phyloP scores from a whole-genome alignment of 177 flowering plant species.

The Tripterygium wilfordii region DNA sequence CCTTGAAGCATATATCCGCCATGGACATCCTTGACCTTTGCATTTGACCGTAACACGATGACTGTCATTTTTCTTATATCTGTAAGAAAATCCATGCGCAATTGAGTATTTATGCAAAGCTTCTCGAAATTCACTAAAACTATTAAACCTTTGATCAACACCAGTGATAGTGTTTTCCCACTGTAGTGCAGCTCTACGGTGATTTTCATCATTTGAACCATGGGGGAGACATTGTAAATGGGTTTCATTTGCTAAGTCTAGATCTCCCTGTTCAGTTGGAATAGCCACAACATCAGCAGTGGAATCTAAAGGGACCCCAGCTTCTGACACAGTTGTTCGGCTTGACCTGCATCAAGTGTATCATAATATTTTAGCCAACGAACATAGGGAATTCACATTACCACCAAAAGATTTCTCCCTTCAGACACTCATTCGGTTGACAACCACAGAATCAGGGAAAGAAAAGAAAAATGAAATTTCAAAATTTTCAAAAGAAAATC shows the following conservation, averaged over 20 bases:
- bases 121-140: slow-evolving; percentile 62
- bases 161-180: slow-evolving; percentile 75
- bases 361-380: slow-evolving; percentile 2
- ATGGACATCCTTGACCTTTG: slow-evolving; percentile 62
- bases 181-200: slow-evolving; percentile 32
- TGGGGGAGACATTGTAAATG: slow-evolving; percentile 9
- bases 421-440: too few relatives aligned
- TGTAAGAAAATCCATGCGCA: slow-evolving; percentile 68
- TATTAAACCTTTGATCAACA: slow-evolving; percentile 57
- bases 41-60: slow-evolving; percentile 69
- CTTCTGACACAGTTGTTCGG: slow-evolving; percentile 53
- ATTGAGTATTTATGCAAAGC: slow-evolving; percentile 70
- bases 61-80: slow-evolving; percentile 66
- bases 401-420: too few relatives aligned
- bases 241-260: slow-evolving; percentile 14
- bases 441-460: too few relatives aligned
- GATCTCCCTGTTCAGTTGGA: slow-evolving; percentile 19
- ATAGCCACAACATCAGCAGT: slow-evolving; percentile 16
- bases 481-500: too few relatives aligned
- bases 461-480: too few relatives aligned
- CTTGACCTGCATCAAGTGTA: slow-evolving; percentile 53
- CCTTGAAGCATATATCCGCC: slow-evolving; percentile 70
- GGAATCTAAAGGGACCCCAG: slow-evolving; percentile 22
- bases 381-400: too few relatives aligned
- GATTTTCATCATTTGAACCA: slow-evolving; percentile 16